Evolutionary conservation across 169 alveolate genomes (phyloP), one percentile per base, ranked within the genome.

Genomic region (Plasmodium yoelii): DNA sequence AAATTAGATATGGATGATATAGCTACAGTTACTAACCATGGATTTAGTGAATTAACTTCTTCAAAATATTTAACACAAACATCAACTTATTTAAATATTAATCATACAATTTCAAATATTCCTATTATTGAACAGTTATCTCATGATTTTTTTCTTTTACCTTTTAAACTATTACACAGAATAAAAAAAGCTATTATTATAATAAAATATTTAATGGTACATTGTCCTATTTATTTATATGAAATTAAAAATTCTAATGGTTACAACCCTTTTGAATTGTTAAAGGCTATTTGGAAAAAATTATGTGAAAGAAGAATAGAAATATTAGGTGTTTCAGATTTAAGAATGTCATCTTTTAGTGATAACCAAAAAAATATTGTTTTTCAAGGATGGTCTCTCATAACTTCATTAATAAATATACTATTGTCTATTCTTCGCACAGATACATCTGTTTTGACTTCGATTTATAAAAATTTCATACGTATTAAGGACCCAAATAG

Each of bases 331-430:
- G 55, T 49, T 13, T 65, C 88, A 1, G 80, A 77, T 34, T 26
- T 77, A 44, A 77, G 28, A 46, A 49, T 77, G 1, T 63, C 88
- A 13, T 34, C 88, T 12, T 77, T 77, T 57, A 77, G 42, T 53
- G 39, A 77, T 6, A 46, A 13, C 19, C 88, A 77, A 68, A 77
- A 53, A 26, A 77, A 77, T 64, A 47, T 77, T 18, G 22, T 77
- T 19, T 22, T 13, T 6, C 88, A 77, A 24, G 88, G 70, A n/a
- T 77, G 88, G 88, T 24, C 88, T 12, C 88, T 77, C 55, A 77
- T 77, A 34, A 77, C 88, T 10, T 55, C 88, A 4, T 44, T 77
- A 9, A 18, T 77, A 4, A 34, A 77, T 57, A 10, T 51, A 10
- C 7, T 77, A 2, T 13, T 65, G 1, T 77, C 88, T 19, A 64